These are phyloP conservation scores for Pouteria glomerata DNA, from an alignment of 148 eudicot species.

Conservation along the genomic window DNA sequence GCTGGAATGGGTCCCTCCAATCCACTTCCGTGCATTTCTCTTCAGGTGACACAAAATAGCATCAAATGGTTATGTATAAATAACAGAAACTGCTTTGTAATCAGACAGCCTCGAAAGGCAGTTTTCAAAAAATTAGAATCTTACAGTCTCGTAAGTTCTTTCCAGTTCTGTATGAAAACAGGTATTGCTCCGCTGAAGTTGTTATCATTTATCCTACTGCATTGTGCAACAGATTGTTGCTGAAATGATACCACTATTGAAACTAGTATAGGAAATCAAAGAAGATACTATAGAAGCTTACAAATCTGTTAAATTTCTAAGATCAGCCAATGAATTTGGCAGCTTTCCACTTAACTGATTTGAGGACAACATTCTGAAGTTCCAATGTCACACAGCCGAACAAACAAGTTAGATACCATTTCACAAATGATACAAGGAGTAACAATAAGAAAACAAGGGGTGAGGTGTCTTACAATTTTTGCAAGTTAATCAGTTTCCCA, in stretches of 20 bases:
- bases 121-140: slow-evolving; percentile 13
- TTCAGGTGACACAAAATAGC: slow-evolving; percentile 22
- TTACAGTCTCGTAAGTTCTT: slow-evolving; percentile 54
- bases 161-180: slow-evolving; percentile 56
- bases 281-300: slow-evolving; percentile 23
- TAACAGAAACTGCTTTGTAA: not conserved
- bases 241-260: not conserved
- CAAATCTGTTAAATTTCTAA: slow-evolving; percentile 56
- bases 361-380: slow-evolving; percentile 58
- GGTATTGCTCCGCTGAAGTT: slow-evolving; percentile 58
- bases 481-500: slow-evolving; percentile 43
- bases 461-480: slow-evolving; percentile 40
- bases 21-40: slow-evolving; percentile 81
- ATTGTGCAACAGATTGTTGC: slow-evolving; percentile 3
- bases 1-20: slow-evolving; percentile 66
- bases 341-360: slow-evolving; percentile 53
- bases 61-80: not conserved
- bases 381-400: slow-evolving; percentile 10
- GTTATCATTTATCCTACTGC: slow-evolving; percentile 74
- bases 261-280: not conserved
- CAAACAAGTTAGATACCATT: not conserved
- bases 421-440: not conserved
- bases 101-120: not conserved
- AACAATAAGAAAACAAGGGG: not conserved
- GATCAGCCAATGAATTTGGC: slow-evolving; percentile 46